Evolutionary conservation across 352 stramenopile species (phyloP).

Genomic region (Pythium graminicola): DNA sequence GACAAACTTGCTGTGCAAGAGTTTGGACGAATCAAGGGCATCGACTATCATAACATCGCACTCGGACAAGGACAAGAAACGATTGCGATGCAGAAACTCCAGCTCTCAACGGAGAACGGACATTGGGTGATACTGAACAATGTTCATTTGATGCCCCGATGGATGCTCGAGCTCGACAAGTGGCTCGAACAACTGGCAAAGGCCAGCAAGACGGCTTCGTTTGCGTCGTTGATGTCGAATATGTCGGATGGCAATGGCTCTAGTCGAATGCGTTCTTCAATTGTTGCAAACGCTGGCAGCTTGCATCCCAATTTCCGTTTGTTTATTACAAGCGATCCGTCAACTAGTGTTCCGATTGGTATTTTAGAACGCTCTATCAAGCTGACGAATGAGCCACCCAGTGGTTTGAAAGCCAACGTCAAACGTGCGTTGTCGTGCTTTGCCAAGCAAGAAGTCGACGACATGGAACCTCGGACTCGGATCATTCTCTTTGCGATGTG

Average conservation of each 20-base stretch:
- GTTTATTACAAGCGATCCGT: constrained; percentile 89
- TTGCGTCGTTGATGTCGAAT: constrained; percentile 28
- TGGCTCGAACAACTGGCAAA: constrained; percentile 84
- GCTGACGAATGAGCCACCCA: constrained; percentile 84
- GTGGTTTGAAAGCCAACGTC: constrained; percentile 83
- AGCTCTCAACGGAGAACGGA: constrained; percentile 84
- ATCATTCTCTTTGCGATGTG: constrained; percentile 89
- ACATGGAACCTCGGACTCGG: constrained; percentile 75
- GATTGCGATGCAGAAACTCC: constrained; percentile 86
- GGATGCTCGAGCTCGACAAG: constrained; percentile 90
- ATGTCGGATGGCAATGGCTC: constrained; percentile 1
- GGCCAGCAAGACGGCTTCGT: constrained; percentile 45
- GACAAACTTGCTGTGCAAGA: constrained; percentile 92
- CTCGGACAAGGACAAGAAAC: constrained; percentile 92
- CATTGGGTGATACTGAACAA: constrained; percentile 96
- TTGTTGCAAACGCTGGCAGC: constrained; percentile 28
- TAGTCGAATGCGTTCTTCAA: constrained; percentile 1
- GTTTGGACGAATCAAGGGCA: constrained; percentile 88
- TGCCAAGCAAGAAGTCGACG: constrained; percentile 65
- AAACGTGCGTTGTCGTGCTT: constrained; percentile 83
- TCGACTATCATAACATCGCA: constrained; percentile 95
- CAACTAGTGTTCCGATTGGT: constrained; percentile 76
- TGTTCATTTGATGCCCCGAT: constrained; percentile 92
- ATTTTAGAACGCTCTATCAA: constrained; percentile 88
- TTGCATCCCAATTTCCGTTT: constrained; percentile 78